Conservation (phyloP, 345 rosid species). For the Salix caprea region DNA sequence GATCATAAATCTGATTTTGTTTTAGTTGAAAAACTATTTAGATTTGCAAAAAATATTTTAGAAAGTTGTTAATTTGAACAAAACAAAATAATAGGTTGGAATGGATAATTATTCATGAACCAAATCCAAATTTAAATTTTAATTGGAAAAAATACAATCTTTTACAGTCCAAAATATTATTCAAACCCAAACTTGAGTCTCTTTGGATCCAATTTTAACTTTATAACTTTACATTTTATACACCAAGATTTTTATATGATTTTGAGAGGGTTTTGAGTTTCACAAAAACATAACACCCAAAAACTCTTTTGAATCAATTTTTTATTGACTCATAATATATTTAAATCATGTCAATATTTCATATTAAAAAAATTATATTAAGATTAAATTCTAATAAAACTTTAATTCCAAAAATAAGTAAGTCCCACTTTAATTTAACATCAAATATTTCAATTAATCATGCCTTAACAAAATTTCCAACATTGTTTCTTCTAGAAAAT, state of each 20-base stretch:
- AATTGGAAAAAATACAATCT: no score
- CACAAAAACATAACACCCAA: rapidly evolving
- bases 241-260: no score
- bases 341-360: not conserved
- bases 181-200: not conserved
- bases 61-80: no score
- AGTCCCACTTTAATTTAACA: not conserved
- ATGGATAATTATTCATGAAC: no score
- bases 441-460: not conserved
- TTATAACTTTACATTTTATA: no score
- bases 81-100: no score
- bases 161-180: rapidly evolving
- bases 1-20: not conserved
- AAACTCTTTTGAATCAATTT: not conserved
- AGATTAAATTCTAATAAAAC: not conserved
- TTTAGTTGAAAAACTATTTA: rapidly evolving
- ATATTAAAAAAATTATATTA: not conserved
- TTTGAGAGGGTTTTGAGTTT: no score
- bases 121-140: no score
- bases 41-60: not conserved
- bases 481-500: not conserved
- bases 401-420: not conserved
- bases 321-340: not conserved
- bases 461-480: no score
- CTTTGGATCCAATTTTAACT: no score